Base-by-base conservation (phyloP, 495 filamentous ascomycete genomes). In the Hyaloscypha hepaticicola region DNA sequence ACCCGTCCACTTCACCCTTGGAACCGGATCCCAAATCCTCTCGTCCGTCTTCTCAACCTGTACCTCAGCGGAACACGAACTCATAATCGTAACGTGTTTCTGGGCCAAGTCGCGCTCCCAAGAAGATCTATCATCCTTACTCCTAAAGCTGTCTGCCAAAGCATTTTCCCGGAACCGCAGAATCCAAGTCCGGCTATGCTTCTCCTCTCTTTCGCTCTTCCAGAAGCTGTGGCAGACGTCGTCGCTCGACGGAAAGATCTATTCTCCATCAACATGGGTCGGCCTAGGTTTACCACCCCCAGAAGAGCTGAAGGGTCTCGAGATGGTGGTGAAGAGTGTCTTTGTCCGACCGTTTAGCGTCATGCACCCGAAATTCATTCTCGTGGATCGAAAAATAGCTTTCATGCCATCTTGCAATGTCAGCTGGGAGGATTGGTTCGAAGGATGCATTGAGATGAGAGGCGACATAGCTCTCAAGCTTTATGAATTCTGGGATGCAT, bases 71-170 rank as follows among this genome's bases (percentile, higher is more conserved):
- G 69, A 80, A 16, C 72, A 77, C 49, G 90, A 92, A 67, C 73
- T 93, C 29, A 80, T 91, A 52, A 77, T 93, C 51, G 87, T 90
- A 3, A 92, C 90, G 16, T 92, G 90, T 71, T 93, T 90, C 74
- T 93, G 89, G 90, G 85, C 87, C 0, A 71, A 75, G 2, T 90
- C 88, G 1, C 67, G 75, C 4, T 84, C 83, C 0, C 76, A 86
- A 57, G 70, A 73, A 3, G 76, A 76, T 0, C 70, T 92, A 25
- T 70, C 53, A 4, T 58, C 48, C 5, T 41, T 71, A 12, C 66
- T 71, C 4, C 34, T 24, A 16, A 61, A 61, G 1, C 51, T 72
- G 1, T 72, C 70, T 2, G n/a, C 45, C 5, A 69, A 65, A 49
- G 67, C 61, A 38, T 72, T 70, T n/a, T 25, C 69, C 21, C 72